Base-by-base conservation (phyloP, 179 eudicot genomes). In the Actinidia arguta region DNA sequence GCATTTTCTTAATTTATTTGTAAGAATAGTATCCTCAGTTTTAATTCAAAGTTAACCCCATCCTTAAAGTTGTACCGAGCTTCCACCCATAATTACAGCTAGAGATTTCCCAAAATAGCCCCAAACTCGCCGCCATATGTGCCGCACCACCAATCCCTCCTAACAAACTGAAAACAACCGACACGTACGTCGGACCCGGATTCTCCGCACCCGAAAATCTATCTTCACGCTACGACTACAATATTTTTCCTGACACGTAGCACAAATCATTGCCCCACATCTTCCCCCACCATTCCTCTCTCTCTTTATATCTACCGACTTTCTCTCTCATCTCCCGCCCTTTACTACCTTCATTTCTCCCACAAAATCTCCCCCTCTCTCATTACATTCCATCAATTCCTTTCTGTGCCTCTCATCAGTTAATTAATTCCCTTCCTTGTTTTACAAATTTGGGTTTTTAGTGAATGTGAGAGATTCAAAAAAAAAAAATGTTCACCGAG, bases 321-420 rank as follows among this genome's bases (percentile, higher is more conserved):
- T 31, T 54, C 70, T 61, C 80, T 75, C 83, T 50, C 73, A 59
- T 80, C 80, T 80, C 86, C 76, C 86, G 76, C 58, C 70, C 69
- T 84, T 68, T 36, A 62, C 54, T 31, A 59, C 67, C 67, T 73
- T 4, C 6, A 64, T 62, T 58, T 10, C 55, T 18, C 42, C 52
- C 22, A 11, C 68, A 78, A 31, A 22, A 63, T n/a, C 54, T 17
- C 62, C 20, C 71, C 1, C 17, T 16, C 59, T 24, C 66, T 59
- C 51, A 31, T 31, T 2, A 62, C 44, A 31, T 55, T 50, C 52
- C 16, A 20, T 25, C 72, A 14, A 61, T 42, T 66, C 27, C 10
- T 31, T 63, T 25, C 46, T 10, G 42, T 63, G 14, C 17, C n/a
- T 27, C 25, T 63, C 80, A 3, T 31, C 36, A 31, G 36, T 31